Evolutionary conservation across 768 basidiomycete species (phyloP).

Genomic region (Hortiboletus flavorubellus): DNA sequence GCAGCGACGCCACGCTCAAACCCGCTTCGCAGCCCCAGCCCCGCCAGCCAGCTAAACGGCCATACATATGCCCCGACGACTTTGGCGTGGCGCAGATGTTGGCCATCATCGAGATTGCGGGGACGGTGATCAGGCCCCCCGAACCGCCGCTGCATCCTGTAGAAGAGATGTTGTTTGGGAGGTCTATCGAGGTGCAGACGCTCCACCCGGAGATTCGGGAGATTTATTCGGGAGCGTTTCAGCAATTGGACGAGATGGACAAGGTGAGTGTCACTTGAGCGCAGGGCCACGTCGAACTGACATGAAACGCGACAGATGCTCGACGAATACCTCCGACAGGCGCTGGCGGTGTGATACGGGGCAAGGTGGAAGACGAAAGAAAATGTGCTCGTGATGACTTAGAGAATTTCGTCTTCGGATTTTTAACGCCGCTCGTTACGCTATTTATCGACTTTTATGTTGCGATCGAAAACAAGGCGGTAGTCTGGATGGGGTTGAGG

Average conservation of each 20-base stretch:
- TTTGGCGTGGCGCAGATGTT: constrained; percentile 87
- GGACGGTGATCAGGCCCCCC: constrained; percentile 36
- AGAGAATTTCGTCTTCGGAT: neutral
- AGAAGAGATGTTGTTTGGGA: constrained; percentile 72
- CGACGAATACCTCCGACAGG: constrained; percentile 31
- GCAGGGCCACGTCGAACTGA: neutral
- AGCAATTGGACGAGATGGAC: constrained; percentile 76
- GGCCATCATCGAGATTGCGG: constrained; percentile 75
- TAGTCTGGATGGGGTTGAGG: constrained; percentile 23
- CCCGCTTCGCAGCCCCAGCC: constrained; percentile 8
- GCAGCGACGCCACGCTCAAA: constrained; percentile 24
- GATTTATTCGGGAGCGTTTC: constrained; percentile 67
- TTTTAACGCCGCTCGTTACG: constrained; percentile 5
- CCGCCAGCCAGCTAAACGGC: constrained; percentile 36
- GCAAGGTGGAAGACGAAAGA: neutral
- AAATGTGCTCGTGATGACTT: neutral
- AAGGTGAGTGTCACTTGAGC: constrained; percentile 43
- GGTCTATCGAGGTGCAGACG: constrained; percentile 52
- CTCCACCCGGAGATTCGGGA: constrained; percentile 72
- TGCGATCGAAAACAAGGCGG: constrained; percentile 23
- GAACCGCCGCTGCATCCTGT: constrained; percentile 53
- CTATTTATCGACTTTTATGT: constrained; percentile 13
- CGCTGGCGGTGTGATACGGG: constrained; percentile 8
- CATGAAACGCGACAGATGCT: constrained; percentile 16
- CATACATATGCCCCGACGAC: constrained; percentile 67